phyloP scores from a whole-genome alignment of 345 rosid species.

The Lepidium aucheri region DNA sequence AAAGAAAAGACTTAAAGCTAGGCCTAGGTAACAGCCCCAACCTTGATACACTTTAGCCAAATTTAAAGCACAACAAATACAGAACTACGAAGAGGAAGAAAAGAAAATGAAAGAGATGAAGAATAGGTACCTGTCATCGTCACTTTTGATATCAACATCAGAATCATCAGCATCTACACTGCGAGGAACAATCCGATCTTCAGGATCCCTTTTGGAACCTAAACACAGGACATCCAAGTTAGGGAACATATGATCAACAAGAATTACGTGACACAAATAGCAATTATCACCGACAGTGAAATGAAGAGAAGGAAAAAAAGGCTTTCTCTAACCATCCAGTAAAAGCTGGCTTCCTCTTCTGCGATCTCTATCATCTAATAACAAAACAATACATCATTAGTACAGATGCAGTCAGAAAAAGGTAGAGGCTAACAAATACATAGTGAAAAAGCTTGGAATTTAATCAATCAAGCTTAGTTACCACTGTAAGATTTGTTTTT shows the following conservation, averaged over 20 bases:
- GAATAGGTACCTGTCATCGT: slow-evolving; percentile 49
- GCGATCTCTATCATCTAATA: slow-evolving; percentile 81
- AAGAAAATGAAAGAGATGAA: neutral
- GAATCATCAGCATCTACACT: slow-evolving; percentile 96
- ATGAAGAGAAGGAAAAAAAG: neutral
- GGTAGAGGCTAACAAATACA: neutral
- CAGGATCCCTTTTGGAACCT: slow-evolving; percentile 75
- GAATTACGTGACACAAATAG: neutral
- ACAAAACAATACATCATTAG: neutral
- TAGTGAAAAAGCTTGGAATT: neutral
- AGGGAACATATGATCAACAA: slow-evolving; percentile 2
- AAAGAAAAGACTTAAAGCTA: neutral
- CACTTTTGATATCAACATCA: slow-evolving; percentile 67
- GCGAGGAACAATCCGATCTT: slow-evolving; percentile 77
- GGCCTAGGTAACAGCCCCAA: neutral
- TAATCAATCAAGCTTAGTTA: neutral
- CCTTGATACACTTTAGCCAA: neutral
- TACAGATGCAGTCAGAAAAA: neutral
- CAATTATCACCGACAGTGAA: neutral
- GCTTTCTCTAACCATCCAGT: slow-evolving; percentile 44
- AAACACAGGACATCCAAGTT: slow-evolving; percentile 10
- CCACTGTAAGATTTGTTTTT: slow-evolving; percentile 73
- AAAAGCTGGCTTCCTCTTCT: slow-evolving; percentile 70
- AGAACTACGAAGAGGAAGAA: neutral
- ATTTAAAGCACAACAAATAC: neutral